phyloP scores from a whole-genome alignment of 2,329 filamentous ascomycete genomes.

The Penicillium sp. region DNA sequence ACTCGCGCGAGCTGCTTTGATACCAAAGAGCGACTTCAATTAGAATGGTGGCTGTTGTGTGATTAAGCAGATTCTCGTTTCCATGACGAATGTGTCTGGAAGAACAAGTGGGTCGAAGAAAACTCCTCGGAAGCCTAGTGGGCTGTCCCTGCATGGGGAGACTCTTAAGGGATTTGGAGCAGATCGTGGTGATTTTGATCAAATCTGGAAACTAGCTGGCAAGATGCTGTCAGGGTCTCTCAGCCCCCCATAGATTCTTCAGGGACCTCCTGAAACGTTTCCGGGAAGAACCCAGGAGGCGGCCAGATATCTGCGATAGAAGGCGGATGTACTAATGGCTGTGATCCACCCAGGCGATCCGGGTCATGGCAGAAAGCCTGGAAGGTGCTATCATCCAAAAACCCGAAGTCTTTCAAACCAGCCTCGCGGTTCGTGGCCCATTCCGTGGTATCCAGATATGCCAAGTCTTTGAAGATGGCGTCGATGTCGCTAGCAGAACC shows the following conservation, averaged over 20 bases:
- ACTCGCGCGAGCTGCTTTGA: background rate
- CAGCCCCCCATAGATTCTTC: constrained; percentile 3
- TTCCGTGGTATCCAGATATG: constrained; percentile 47
- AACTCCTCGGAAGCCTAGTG: background rate
- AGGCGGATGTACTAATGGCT: constrained; percentile 38
- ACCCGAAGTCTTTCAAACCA: constrained; percentile 45
- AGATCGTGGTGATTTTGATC: background rate
- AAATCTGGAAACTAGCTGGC: background rate
- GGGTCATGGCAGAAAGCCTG: constrained; percentile 48
- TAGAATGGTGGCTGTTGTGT: background rate
- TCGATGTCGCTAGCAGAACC: constrained; percentile 36
- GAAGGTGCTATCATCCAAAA: constrained; percentile 46
- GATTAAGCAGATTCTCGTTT: background rate
- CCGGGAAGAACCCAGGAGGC: constrained; percentile 44
- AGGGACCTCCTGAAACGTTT: constrained; percentile 36
- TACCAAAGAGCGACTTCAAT: background rate
- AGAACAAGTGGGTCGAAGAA: no score
- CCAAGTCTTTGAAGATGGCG: constrained; percentile 47
- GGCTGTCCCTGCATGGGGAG: background rate
- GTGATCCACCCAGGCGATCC: constrained; percentile 39
- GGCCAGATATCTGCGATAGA: constrained; percentile 46
- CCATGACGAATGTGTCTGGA: background rate
- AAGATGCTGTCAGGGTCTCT: background rate
- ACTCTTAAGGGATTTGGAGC: background rate
- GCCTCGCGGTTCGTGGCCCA: constrained; percentile 45